These are phyloP conservation scores for Backusella macrospora DNA, from an alignment of 192 early-diverging fungal genomes.

Conservation along the genomic window DNA sequence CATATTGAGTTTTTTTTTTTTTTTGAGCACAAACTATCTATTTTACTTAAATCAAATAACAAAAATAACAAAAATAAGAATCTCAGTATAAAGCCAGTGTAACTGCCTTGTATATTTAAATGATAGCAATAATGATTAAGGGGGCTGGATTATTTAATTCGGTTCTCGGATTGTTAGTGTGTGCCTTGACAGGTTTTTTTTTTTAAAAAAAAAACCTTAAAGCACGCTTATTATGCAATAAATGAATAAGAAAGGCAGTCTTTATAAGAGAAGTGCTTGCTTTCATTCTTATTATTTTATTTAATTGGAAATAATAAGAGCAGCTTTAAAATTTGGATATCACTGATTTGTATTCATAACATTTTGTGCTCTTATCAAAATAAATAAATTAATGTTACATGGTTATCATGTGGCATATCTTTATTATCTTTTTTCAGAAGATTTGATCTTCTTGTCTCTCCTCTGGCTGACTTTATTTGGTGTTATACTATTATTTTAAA, in stretches of 20 bases:
- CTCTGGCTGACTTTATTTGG: not conserved
- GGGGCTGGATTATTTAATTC: not conserved
- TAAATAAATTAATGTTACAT: slow-evolving; percentile 12
- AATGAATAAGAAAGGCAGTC: not conserved
- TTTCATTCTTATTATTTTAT: not conserved
- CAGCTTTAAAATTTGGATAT: not conserved
- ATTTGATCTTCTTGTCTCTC: not conserved
- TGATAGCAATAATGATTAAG: not conserved
- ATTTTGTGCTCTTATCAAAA: slow-evolving; percentile 2
- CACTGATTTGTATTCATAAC: not conserved
- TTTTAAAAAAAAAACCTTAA: no score
- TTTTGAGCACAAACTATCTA: not conserved
- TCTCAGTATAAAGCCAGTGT: not conserved
- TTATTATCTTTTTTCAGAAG: not conserved
- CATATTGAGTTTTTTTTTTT: not conserved
- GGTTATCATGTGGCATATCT: not conserved
- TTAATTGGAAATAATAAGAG: not conserved
- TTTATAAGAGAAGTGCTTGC: not conserved
- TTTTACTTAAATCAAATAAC: not conserved
- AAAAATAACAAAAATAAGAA: not conserved
- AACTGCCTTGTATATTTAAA: not conserved
- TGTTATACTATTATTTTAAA: not conserved
- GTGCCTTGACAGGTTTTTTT: not conserved
- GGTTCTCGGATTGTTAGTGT: no score
- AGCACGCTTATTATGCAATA: not conserved